Evolutionary conservation across 495 filamentous ascomycete species (phyloP).

Genomic region (Aspergillus ostianus): DNA sequence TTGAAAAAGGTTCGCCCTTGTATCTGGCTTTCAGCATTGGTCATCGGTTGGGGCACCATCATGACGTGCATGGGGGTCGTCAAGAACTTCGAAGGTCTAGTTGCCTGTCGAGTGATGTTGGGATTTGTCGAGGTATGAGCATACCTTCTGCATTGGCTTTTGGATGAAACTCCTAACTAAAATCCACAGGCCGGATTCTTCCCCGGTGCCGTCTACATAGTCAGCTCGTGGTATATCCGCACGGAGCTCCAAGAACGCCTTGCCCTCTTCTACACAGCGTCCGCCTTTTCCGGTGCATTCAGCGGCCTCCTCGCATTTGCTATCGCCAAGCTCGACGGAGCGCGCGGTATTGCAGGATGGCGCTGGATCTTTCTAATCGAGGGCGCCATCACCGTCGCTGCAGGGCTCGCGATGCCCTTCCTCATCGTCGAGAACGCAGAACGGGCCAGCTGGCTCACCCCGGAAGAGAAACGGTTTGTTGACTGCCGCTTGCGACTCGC

Average conservation of each 20-base stretch:
- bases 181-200: slow-evolving; percentile 33
- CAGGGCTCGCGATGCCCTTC: slow-evolving; percentile 43
- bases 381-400: slow-evolving; percentile 46
- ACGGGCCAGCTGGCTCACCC: not conserved
- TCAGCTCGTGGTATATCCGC: slow-evolving; percentile 52
- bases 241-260: slow-evolving; percentile 50
- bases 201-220: slow-evolving; percentile 51
- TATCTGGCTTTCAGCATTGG: too few relatives aligned
- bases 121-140: too few relatives aligned
- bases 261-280: slow-evolving; percentile 50
- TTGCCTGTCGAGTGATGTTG: too few relatives aligned
- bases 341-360: slow-evolving; percentile 43
- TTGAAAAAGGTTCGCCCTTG: too few relatives aligned
- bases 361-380: slow-evolving; percentile 57
- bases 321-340: slow-evolving; percentile 44
- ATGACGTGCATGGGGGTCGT: too few relatives aligned
- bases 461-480: not conserved
- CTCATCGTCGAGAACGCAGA: not conserved
- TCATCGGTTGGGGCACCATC: too few relatives aligned
- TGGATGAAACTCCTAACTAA: too few relatives aligned
- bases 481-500: not conserved
- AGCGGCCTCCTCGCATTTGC: slow-evolving; percentile 49
- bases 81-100: too few relatives aligned
- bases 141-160: too few relatives aligned
- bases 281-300: slow-evolving; percentile 52